A percentile compares a stretch with the other conserved stretches of the same genome.
Conservation (phyloP, 83 land plant species). For the Picea mariana region DNA sequence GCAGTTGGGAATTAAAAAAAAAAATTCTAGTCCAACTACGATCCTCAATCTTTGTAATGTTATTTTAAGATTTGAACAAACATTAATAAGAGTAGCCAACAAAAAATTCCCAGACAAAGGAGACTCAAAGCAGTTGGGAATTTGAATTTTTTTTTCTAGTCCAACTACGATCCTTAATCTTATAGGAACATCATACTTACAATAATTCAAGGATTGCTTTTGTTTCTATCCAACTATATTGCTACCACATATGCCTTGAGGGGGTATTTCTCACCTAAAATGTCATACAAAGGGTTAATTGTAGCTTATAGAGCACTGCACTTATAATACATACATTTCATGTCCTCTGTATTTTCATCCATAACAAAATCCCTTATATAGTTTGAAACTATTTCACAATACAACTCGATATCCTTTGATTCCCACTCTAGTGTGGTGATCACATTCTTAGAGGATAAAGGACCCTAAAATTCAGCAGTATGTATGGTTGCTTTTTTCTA, state of each 20-base stretch:
- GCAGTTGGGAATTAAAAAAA: too few relatives aligned
- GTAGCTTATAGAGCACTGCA: slow-evolving; percentile 48
- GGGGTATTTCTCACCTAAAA: slow-evolving; percentile 36
- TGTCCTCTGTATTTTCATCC: slow-evolving; percentile 67
- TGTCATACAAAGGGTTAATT: slow-evolving; percentile 56
- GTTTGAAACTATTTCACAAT: slow-evolving; percentile 48
- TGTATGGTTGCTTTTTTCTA: neutral
- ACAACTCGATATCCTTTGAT: slow-evolving; percentile 33
- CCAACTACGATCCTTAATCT: neutral
- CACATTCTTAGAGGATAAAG: neutral
- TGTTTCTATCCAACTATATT: slow-evolving; percentile 23
- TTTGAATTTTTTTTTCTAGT: too few relatives aligned
- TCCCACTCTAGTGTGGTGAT: slow-evolving; percentile 13
- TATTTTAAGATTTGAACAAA: too few relatives aligned
- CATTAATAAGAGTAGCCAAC: too few relatives aligned
- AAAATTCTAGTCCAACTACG: too few relatives aligned
- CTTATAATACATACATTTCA: slow-evolving; percentile 35
- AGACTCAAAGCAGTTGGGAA: too few relatives aligned
- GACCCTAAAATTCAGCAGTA: neutral
- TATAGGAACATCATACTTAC: neutral
- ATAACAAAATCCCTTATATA: slow-evolving; percentile 58
- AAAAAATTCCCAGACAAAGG: too few relatives aligned
- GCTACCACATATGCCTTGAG: neutral
- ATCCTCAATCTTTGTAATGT: too few relatives aligned
- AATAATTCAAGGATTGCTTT: neutral